Evolutionary conservation across 768 basidiomycete genomes (phyloP).

Genomic region (Chlorophyllum brunneum): DNA sequence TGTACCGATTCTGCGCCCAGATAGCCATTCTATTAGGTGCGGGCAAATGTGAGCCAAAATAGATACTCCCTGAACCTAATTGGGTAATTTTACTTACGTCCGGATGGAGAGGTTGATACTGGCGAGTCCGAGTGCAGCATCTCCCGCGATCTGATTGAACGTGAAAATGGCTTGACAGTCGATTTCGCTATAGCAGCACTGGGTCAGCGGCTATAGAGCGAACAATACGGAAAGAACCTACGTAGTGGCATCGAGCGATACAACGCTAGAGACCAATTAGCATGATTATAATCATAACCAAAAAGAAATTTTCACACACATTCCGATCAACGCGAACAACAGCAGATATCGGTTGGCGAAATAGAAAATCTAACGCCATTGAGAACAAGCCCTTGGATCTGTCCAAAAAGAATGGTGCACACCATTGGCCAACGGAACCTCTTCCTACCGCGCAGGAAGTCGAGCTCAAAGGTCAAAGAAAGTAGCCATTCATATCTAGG

Average conservation of each 20-base stretch:
- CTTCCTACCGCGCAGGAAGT: constrained; percentile 51
- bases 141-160: constrained; percentile 52
- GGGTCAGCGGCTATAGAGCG: background rate
- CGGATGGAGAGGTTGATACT: constrained; percentile 59
- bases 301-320: constrained; percentile 43
- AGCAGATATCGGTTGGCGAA: constrained; percentile 64
- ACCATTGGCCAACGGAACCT: constrained; percentile 70
- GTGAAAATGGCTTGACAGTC: constrained; percentile 63
- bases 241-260: constrained; percentile 48
- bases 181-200: constrained; percentile 33
- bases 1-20: constrained; percentile 55
- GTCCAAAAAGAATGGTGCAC: constrained; percentile 12
- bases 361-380: constrained; percentile 49
- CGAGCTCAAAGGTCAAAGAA: constrained; percentile 63
- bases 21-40: constrained; percentile 50
- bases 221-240: constrained; percentile 20
- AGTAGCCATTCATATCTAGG: constrained; percentile 60
- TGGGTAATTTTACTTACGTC: constrained; percentile 36
- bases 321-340: constrained; percentile 62
- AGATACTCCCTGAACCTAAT: background rate
- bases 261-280: constrained; percentile 29
- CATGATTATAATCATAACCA: constrained; percentile 11
- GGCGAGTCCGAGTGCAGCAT: constrained; percentile 52
- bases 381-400: background rate
- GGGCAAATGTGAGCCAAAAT: background rate